Base-by-base conservation (phyloP, 2,329 filamentous ascomycete species). In the Aspergillus sp. region DNA sequence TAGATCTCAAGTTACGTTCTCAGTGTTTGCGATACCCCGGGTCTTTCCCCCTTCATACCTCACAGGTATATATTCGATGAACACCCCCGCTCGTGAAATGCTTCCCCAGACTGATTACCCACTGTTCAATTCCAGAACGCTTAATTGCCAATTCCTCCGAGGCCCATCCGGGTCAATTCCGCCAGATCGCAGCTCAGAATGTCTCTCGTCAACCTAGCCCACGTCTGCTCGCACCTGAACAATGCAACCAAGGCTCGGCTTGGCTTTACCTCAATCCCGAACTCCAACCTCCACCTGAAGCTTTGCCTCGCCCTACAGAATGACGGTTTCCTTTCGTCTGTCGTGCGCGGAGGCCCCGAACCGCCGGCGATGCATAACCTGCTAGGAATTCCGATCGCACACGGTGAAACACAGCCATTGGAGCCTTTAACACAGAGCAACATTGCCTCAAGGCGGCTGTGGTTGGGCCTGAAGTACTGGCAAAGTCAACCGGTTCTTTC, bases 391-490 rank as follows among this genome's bases (percentile, higher is more conserved):
- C 77, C 79, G 3, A 72, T 75, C 4, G 69, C 70, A n/a, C 73
- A 72, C 41, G 72, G 75, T 44, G 70, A 76, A 59, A 51, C 66
- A 64, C 57, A 71, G 60, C 65, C 67, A 48, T 51, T 76, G 34
- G 80, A 85, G 65, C 80, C 79, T 13, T 81, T 90, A 57, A 91
- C 88, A 48, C 79, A 81, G 61, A 80, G 79, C 67, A 96, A 96
- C 75, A 85, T 91, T 39, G 84, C 91, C 4, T 82, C 80, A 40
- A 83, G 90, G 70, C 83, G 93, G 59, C 79, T 97, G 64, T 97
- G 93, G 93, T 77, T 97, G 12, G 91, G 91, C 1, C 79, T 96
- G 68, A 96, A 96, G 79, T 96, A 96, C 83, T 90, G 85, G 85
- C 86, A 92, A 65, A 89, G 89, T 70, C 82, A 87, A 74, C 91